These are phyloP conservation scores for Globisporangium parvum DNA, from an alignment of 352 stramenopile species.

Conservation along the genomic window DNA sequence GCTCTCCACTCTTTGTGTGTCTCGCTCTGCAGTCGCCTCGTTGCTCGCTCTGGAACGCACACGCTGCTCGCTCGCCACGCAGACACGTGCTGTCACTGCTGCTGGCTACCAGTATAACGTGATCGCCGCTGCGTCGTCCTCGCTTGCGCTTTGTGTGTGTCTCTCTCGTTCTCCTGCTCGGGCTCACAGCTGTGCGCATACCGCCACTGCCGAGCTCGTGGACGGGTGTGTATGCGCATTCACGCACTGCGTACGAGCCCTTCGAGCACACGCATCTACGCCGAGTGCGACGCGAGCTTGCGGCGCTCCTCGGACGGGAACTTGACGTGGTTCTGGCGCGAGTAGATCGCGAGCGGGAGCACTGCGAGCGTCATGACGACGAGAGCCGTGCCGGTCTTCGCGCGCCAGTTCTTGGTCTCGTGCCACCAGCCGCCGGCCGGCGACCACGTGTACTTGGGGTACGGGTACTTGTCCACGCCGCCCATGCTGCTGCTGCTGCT, in stretches of 20 bases:
- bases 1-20: no score
- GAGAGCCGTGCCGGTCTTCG: conserved; percentile 60
- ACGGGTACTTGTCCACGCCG: conserved; percentile 77
- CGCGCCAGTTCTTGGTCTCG: conserved; percentile 80
- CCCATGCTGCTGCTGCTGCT: conserved; percentile 36
- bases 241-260: background rate
- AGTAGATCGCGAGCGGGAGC: conserved; percentile 55
- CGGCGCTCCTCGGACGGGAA: conserved; percentile 67
- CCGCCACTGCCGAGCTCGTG: no score
- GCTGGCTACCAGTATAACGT: no score
- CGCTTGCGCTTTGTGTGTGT: no score
- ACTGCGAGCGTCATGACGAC: conserved; percentile 39
- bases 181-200: no score
- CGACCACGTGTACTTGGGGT: conserved; percentile 86
- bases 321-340: conserved; percentile 59
- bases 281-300: conserved; percentile 26
- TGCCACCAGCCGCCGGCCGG: conserved; percentile 81
- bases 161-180: no score
- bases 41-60: no score
- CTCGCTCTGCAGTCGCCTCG: no score
- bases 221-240: background rate
- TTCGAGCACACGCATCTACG: background rate
- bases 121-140: no score
- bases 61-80: no score
- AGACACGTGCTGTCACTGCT: no score